phyloP scores from a whole-genome alignment of 1,284 basidiomycete genomes.

The Irpex sp. region DNA sequence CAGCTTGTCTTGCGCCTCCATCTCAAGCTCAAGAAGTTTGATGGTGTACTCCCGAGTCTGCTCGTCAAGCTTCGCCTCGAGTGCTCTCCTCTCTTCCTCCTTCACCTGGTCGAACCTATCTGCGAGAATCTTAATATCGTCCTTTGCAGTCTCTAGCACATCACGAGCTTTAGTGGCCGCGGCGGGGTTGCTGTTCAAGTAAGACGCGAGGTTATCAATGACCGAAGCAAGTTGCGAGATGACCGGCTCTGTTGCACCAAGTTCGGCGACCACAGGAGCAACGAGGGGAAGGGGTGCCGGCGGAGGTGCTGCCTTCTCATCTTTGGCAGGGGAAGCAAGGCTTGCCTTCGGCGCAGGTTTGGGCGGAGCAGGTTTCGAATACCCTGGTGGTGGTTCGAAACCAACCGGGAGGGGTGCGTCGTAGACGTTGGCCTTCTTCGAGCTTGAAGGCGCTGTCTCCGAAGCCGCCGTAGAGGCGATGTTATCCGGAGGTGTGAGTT shows the following conservation, averaged over 20 bases:
- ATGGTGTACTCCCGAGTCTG: conserved; percentile 84
- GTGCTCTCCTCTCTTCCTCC: conserved; percentile 73
- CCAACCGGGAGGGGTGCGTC: conserved; percentile 79
- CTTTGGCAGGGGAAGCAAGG: conserved; percentile 13
- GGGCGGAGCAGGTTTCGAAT: conserved; percentile 52
- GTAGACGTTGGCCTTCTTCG: conserved; percentile 53
- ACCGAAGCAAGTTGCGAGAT: conserved; percentile 90
- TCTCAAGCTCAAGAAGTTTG: conserved; percentile 81
- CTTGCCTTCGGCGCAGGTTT: conserved; percentile 28
- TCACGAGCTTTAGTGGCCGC: conserved; percentile 66
- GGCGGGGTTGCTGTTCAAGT: conserved; percentile 72
- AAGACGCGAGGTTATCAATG: conserved; percentile 90
- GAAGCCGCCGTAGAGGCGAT: conserved; percentile 11
- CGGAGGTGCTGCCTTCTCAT: conserved; percentile 17
- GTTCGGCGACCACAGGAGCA: conserved; percentile 76
- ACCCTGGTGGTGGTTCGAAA: conserved; percentile 90
- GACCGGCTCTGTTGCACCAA: conserved; percentile 79
- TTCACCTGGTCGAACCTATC: conserved; percentile 79
- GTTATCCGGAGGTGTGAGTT: conserved; percentile 23
- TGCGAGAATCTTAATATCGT: conserved; percentile 81
- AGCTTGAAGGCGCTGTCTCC: conserved; percentile 23
- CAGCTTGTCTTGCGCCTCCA: conserved; percentile 81
- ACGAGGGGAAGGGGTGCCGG: conserved; percentile 69
- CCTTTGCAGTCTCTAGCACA: conserved; percentile 73
- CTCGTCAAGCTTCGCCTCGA: conserved; percentile 80